Evolutionary conservation across 2,329 filamentous ascomycete species (phyloP).

Genomic region (Chaetomium sp.): DNA sequence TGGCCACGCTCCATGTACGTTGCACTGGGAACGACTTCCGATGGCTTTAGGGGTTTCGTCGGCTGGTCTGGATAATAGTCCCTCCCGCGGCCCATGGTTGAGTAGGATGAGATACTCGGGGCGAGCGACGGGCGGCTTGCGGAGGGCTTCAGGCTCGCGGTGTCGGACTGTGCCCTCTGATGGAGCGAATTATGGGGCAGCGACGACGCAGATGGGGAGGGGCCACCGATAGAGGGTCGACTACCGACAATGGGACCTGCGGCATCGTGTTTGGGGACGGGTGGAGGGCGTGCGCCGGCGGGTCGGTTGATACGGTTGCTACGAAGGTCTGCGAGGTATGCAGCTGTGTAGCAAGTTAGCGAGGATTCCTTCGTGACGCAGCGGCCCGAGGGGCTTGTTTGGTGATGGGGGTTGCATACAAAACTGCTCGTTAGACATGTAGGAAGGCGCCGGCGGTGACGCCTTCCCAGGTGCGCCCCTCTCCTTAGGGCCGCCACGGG

Average conservation of each 20-base stretch:
- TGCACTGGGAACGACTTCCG: conserved; percentile 56
- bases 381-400: background rate
- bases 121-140: conserved; percentile 35
- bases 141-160: conserved; percentile 23
- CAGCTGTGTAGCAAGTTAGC: conserved; percentile 40
- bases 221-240: conserved; percentile 25
- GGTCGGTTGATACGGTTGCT: conserved; percentile 61
- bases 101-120: conserved; percentile 46
- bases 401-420: conserved; percentile 38
- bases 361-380: background rate
- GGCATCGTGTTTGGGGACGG: conserved; percentile 33
- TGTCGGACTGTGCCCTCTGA: conserved; percentile 29
- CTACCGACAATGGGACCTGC: conserved; percentile 29
- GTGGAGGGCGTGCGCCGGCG: conserved; percentile 62
- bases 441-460: conserved; percentile 54
- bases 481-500: conserved; percentile 30
- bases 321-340: conserved; percentile 65
- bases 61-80: conserved; percentile 47
- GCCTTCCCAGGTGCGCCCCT: conserved; percentile 42
- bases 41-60: conserved; percentile 45
- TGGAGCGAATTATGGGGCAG: conserved; percentile 30
- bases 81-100: conserved; percentile 39
- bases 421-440: conserved; percentile 63
- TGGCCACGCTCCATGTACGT: conserved; percentile 68
- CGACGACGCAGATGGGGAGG: conserved; percentile 29